Conservation (phyloP, 2,329 filamentous ascomycete species). For the Dactylonectria estremocensis region DNA sequence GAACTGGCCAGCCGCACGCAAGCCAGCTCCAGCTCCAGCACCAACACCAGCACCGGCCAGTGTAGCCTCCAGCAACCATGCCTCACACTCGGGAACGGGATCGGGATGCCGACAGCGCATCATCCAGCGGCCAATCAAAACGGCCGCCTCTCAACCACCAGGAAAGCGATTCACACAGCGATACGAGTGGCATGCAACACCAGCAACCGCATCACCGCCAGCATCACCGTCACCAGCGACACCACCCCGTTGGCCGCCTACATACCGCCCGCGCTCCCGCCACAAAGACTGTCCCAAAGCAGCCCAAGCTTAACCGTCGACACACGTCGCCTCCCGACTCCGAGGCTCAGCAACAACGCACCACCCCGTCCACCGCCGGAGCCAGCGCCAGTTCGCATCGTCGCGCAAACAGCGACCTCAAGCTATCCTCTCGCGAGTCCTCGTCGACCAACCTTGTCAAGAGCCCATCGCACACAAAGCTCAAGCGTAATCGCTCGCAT, state of each 20-base stretch:
- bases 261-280: conserved; percentile 68
- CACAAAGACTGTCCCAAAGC: conserved; percentile 65
- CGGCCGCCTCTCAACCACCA: conserved; percentile 58
- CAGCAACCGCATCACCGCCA: conserved; percentile 49
- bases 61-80: conserved; percentile 50
- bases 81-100: conserved; percentile 62
- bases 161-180: conserved; percentile 55
- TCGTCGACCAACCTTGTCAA: conserved; percentile 65
- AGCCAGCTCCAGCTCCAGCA: conserved; percentile 14
- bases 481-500: conserved; percentile 74
- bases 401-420: conserved; percentile 66
- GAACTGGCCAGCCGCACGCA: neutral
- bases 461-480: conserved; percentile 67
- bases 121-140: conserved; percentile 70
- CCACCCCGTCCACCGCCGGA: conserved; percentile 6
- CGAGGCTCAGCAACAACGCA: conserved; percentile 47
- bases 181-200: conserved; percentile 46
- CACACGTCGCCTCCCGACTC: conserved; percentile 57
- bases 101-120: conserved; percentile 64
- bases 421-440: conserved; percentile 61
- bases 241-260: conserved; percentile 57
- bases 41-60: conserved; percentile 16
- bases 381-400: conserved; percentile 57
- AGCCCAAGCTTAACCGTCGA: conserved; percentile 62
- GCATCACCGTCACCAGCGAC: conserved; percentile 53